Evolutionary conservation across 208 protist genomes (phyloP).

Genomic region (Trichomonas tenax): DNA sequence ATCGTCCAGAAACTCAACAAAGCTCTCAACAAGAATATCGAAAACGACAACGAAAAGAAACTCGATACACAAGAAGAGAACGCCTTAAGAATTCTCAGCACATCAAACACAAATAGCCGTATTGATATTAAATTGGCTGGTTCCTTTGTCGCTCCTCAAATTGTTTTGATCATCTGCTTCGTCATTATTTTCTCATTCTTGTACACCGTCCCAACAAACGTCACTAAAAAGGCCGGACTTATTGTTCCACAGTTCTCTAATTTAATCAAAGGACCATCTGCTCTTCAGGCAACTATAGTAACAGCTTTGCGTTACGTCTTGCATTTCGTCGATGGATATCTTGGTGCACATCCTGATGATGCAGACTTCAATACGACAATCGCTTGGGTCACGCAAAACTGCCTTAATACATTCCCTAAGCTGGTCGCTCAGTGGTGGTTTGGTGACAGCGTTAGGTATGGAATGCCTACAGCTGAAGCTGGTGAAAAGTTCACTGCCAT

Average conservation of each 20-base stretch:
- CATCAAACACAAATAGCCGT: neutral
- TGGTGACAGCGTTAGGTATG: too few species aligned
- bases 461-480: neutral
- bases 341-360: neutral
- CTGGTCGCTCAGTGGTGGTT: neutral
- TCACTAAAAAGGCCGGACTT: neutral
- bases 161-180: neutral
- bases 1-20: neutral
- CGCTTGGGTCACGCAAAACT: neutral
- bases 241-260: neutral
- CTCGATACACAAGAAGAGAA: neutral
- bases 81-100: neutral
- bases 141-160: neutral
- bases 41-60: neutral
- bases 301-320: neutral
- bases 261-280: neutral
- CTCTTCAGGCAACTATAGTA: neutral
- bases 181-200: neutral
- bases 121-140: neutral
- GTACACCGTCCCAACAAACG: neutral
- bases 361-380: neutral
- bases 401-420: neutral
- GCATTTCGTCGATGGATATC: neutral
- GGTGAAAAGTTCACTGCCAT: neutral
- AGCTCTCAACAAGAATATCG: neutral